These are phyloP conservation scores for Astrocystis sublimbata DNA, from an alignment of 495 filamentous ascomycete species.

Conservation along the genomic window DNA sequence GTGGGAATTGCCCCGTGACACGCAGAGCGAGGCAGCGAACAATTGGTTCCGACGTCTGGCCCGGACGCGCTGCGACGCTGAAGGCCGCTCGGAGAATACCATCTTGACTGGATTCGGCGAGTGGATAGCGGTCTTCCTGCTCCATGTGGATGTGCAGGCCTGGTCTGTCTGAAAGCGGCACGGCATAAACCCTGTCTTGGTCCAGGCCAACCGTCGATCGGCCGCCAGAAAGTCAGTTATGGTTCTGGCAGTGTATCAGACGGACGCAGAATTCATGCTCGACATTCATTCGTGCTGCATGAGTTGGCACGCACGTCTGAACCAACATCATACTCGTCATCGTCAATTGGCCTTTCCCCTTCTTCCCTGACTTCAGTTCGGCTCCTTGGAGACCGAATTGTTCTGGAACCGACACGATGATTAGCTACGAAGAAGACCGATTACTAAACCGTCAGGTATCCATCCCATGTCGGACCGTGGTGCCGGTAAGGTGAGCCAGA, in stretches of 20 bases:
- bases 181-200: background rate
- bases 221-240: background rate
- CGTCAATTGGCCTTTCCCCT: too few species aligned
- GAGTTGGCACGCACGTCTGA: background rate
- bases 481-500: background rate
- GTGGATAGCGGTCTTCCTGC: constrained; percentile 10
- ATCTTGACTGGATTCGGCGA: constrained; percentile 1
- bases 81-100: background rate
- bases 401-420: background rate
- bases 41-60: background rate
- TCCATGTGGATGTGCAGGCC: background rate
- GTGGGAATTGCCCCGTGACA: too few species aligned
- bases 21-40: background rate
- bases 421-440: background rate
- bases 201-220: background rate
- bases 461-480: too few species aligned
- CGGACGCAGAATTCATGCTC: constrained; percentile 8
- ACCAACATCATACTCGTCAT: background rate
- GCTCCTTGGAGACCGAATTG: too few species aligned
- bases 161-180: background rate
- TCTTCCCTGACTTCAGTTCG: background rate
- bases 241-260: background rate
- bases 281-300: constrained; percentile 2
- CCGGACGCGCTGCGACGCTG: background rate
- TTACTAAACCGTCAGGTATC: background rate